phyloP scores from a whole-genome alignment of 345 rosid genomes.

The Acer saccharum region DNA sequence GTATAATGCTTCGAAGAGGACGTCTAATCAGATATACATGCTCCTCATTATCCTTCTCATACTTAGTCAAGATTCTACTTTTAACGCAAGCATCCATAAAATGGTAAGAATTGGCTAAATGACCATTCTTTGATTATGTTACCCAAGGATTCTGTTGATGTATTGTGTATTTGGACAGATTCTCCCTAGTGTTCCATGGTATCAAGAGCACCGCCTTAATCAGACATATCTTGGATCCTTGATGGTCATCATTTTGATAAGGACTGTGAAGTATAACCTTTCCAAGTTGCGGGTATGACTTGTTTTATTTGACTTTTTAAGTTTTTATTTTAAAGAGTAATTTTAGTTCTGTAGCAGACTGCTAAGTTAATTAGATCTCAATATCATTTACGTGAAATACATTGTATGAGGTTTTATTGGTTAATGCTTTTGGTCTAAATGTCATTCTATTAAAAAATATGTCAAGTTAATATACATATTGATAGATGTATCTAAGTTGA shows the following conservation, averaged over 20 bases:
- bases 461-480: neutral
- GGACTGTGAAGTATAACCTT: conserved; percentile 95
- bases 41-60: conserved; percentile 94
- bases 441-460: neutral
- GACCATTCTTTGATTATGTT: conserved; percentile 4
- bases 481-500: neutral
- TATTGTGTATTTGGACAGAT: conserved; percentile 48
- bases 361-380: neutral
- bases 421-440: neutral
- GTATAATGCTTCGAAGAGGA: conserved; percentile 81
- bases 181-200: conserved; percentile 92
- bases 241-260: conserved; percentile 83
- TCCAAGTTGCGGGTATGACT: conserved; percentile 94
- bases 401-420: neutral
- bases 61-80: conserved; percentile 96
- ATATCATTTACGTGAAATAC: neutral
- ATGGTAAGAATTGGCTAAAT: conserved; percentile 53
- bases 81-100: conserved; percentile 92
- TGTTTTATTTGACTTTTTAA: conserved; percentile 11
- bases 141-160: conserved; percentile 19
- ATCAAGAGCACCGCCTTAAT: conserved; percentile 92
- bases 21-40: conserved; percentile 96
- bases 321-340: conserved; percentile 8
- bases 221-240: conserved; percentile 96
- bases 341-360: neutral